Base-by-base conservation (phyloP, 1,139 yeast species). In the Debaryomyces sp. region DNA sequence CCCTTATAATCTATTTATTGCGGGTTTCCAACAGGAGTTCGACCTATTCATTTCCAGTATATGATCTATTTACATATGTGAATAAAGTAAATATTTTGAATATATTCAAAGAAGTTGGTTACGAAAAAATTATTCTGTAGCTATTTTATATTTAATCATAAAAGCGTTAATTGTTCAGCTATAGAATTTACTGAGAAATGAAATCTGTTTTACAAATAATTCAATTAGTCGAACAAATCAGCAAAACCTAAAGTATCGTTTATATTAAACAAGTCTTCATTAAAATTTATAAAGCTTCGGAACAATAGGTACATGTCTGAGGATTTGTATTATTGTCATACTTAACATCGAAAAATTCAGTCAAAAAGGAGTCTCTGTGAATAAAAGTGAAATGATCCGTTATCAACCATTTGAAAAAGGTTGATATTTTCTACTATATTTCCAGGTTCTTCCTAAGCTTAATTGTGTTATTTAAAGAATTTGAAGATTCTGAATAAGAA, bases 381-480 rank as follows among this genome's bases (percentile, higher is more conserved):
- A 84, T 75, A 57, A 83, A 84, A 71, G 81, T 75, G 58, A 80
- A 81, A 55, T 81, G 80, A 50, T 82, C 87, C 1, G 88, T 87
- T 53, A 84, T 84, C 51, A 81, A 78, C 85, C 87, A 83, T 29
- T 77, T 77, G 60, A 83, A 84, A 59, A 84, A 84, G 30, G 79
- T 67, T 46, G 81, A 77, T 32, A 84, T 61, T 52, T 85, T 79
- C 43, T 76, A 72, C 26, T 81, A 59, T 50, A 81, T 70, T 46
- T 68, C 80, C 2, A 71, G 70, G 52, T 74, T 75, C 36, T 67
- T 66, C 53, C 71, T 72, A 47, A 75, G 55, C 9, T 57, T 49
- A 26, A 59, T 61, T 39, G 71, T 57, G 8, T 38, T 33, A 7
- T 23, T 24, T 12, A 63, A 56, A 7, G 57, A 53, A 29, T 66